phyloP scores from a whole-genome alignment of 148 eudicot species.

The Drosera capensis region DNA sequence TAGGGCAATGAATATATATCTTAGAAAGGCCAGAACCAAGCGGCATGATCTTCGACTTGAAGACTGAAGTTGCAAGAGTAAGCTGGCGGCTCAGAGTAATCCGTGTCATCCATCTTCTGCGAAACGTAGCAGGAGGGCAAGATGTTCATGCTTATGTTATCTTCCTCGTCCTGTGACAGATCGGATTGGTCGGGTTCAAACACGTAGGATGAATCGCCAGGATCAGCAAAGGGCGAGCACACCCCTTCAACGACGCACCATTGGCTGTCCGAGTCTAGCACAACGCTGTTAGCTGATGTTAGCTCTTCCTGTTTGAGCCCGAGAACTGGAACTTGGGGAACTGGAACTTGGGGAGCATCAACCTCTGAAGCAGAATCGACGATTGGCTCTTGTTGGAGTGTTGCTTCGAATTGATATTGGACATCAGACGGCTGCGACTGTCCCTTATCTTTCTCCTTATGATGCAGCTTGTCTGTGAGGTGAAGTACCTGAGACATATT shows the following conservation, averaged over 20 bases:
- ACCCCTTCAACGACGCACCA: slow-evolving; percentile 20
- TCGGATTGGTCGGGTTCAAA: slow-evolving; percentile 47
- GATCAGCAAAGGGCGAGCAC: slow-evolving; percentile 29
- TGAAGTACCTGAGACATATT: slow-evolving; percentile 27
- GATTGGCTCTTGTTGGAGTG: slow-evolving; percentile 12
- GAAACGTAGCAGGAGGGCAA: slow-evolving; percentile 19
- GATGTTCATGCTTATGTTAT: slow-evolving; percentile 24
- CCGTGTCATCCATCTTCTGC: slow-evolving; percentile 21
- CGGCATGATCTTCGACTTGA: slow-evolving; percentile 39
- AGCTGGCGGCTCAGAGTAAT: slow-evolving; percentile 16
- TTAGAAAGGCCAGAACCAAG: slow-evolving; percentile 39
- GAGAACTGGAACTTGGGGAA: slow-evolving; percentile 12
- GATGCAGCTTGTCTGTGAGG: slow-evolving; percentile 36
- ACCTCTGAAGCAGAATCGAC: slow-evolving; percentile 21
- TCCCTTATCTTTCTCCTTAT: slow-evolving; percentile 18
- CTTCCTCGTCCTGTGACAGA: slow-evolving; percentile 50
- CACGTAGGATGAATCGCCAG: slow-evolving; percentile 32
- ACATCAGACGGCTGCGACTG: slow-evolving; percentile 8
- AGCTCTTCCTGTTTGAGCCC: slow-evolving; percentile 25
- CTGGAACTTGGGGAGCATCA: too few relatives aligned
- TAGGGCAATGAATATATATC: not conserved
- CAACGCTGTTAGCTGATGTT: slow-evolving; percentile 31
- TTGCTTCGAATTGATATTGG: slow-evolving; percentile 9
- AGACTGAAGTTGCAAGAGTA: slow-evolving; percentile 30
- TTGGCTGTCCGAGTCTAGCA: slow-evolving; percentile 38